These are phyloP conservation scores for Mallotus japonicus DNA, from an alignment of 441 rosid genomes.

Conservation along the genomic window DNA sequence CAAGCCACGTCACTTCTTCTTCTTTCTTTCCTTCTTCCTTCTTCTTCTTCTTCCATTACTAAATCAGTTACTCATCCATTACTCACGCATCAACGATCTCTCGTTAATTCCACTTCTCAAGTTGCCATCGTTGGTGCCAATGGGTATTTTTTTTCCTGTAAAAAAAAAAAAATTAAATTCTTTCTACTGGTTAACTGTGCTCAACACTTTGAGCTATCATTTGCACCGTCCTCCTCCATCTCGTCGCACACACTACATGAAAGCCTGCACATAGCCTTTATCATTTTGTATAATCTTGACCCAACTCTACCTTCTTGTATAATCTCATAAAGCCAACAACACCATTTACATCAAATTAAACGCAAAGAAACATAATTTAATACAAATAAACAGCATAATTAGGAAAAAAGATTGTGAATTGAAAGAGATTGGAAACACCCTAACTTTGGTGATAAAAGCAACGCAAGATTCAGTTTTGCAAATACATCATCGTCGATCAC, in stretches of 20 bases:
- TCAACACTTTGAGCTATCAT: constrained; percentile 56
- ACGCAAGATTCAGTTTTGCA: constrained; percentile 67
- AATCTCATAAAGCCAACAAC: constrained; percentile 83
- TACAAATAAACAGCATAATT: background rate
- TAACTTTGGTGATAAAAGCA: constrained; percentile 86
- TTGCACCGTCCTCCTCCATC: constrained; percentile 41
- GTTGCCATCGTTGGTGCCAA: no score
- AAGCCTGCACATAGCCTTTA: constrained; percentile 95
- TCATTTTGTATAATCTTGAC: constrained; percentile 72
- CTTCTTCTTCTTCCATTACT: no score
- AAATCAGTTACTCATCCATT: no score
- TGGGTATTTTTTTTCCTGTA: no score
- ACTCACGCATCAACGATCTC: no score
- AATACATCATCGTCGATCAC: constrained; percentile 84
- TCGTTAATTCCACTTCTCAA: no score
- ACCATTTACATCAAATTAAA: constrained; percentile 1
- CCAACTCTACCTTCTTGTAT: constrained; percentile 75
- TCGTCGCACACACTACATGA: constrained; percentile 84
- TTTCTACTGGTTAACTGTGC: constrained; percentile 29
- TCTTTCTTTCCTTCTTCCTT: no score
- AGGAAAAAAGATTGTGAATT: background rate
- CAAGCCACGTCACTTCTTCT: no score
- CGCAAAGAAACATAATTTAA: background rate
- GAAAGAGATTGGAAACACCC: constrained; percentile 12
- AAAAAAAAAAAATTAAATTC: no score